Conservation (phyloP, 371 early-diverging fungal genomes). For the Entomophthora muscae region DNA sequence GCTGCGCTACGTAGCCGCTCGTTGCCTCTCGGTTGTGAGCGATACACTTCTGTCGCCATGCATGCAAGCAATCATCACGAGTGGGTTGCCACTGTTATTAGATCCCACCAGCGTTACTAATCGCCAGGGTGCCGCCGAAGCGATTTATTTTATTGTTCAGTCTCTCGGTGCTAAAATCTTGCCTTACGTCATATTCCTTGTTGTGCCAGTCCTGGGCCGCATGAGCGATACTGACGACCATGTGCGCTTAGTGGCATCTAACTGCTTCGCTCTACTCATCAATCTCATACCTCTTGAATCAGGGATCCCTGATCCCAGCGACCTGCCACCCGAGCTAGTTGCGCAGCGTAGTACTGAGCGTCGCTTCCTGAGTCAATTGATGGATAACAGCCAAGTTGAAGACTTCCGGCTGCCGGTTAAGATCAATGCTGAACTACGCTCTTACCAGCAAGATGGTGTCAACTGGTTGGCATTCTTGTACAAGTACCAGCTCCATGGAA, state of each 20-base stretch:
- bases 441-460: conserved; percentile 95
- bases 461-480: conserved; percentile 97
- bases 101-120: conserved; percentile 43
- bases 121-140: conserved; percentile 82
- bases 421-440: conserved; percentile 80
- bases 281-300: conserved; percentile 82
- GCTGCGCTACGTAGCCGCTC: conserved; percentile 63
- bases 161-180: conserved; percentile 52
- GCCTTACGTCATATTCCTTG: conserved; percentile 87
- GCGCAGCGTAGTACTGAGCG: conserved; percentile 70
- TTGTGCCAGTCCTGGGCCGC: conserved; percentile 92
- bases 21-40: conserved; percentile 55
- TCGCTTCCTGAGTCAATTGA: conserved; percentile 73
- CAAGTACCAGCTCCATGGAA: conserved; percentile 89
- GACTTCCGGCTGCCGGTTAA: conserved; percentile 69
- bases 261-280: conserved; percentile 86
- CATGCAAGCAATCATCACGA: conserved; percentile 62
- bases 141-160: conserved; percentile 41
- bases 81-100: conserved; percentile 57
- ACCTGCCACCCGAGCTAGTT: conserved; percentile 57
- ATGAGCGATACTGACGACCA: conserved; percentile 89
- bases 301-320: conserved; percentile 79
- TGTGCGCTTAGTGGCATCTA: conserved; percentile 73
- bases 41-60: conserved; percentile 42
- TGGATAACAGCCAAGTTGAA: conserved; percentile 76